Base-by-base conservation (phyloP, 257 asterid genomes). In the Forsythia suspensa region DNA sequence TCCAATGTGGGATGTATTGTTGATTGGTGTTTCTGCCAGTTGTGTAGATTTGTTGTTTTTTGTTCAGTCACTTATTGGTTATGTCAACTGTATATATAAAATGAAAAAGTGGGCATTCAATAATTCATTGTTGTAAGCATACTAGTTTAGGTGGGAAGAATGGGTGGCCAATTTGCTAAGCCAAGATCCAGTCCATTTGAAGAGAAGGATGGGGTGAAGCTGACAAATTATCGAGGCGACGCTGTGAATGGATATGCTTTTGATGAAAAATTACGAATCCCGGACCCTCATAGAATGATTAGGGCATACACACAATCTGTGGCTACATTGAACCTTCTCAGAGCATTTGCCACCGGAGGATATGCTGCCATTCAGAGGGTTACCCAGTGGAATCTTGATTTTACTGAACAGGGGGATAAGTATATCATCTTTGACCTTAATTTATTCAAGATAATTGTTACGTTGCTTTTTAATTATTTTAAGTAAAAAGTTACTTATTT, bases 261-360 rank as follows among this genome's bases (percentile, higher is more conserved):
- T 48, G 57, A 48, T 48, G 57, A 48, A 16, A 71, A 71, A 41
- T 71, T 57, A 7, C 21, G 75, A 71, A 71, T 15, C 16, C 75
- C 75, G 2, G 75, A 71, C 39, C 75, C 75, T 57, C 36, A 71
- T 15, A 71, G 75, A 36, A 71, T 71, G 75, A 71, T 71, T 36
- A 71, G 75, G 38, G 75, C 75, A 16, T 71, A 71, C 39, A 42
- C 75, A 7, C 75, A 71, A 34, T 71, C 75, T 44, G 75, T 71
- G 11, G 29, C 75, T 20, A 71, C 75, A 41, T 41, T 71, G 59
- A 71, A 71, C 20, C 75, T 71, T 2, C 75, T 71, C 18, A 41
- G 75, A 36, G 75, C 75, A 8, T 71, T 71, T 71, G 75, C 61
- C 41, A 71, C 75, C 11, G 75, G 75, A 41, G 75, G 75, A 57